phyloP scores from a whole-genome alignment of 2,329 filamentous ascomycete genomes.

The Aureobasidium vineae region DNA sequence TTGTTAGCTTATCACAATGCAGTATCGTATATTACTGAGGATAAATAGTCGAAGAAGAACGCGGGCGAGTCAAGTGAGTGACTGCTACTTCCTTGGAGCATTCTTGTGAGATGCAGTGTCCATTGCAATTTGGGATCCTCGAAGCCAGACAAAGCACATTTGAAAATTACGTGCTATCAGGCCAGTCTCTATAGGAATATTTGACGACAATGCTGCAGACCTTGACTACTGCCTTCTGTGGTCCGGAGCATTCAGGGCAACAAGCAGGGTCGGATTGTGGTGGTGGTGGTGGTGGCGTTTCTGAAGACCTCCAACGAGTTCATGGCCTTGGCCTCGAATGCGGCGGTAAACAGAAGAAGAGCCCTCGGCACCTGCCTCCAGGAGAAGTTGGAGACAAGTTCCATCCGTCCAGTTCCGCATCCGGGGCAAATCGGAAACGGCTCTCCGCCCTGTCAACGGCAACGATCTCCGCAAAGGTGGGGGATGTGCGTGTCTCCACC shows the following conservation, averaged over 20 bases:
- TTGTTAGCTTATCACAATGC: background rate
- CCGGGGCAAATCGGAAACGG: constrained; percentile 3
- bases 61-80: too few relatives aligned
- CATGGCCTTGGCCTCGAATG: background rate
- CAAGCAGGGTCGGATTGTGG: background rate
- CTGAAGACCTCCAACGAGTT: background rate
- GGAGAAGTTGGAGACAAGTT: background rate
- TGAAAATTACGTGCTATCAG: too few relatives aligned
- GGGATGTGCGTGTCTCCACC: constrained; percentile 17
- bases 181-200: too few relatives aligned
- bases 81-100: too few relatives aligned
- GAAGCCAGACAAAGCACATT: too few relatives aligned
- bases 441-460: constrained; percentile 6
- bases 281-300: background rate
- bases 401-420: constrained; percentile 3
- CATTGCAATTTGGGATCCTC: too few relatives aligned
- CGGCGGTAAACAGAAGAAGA: background rate
- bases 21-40: too few relatives aligned
- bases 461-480: constrained; percentile 1
- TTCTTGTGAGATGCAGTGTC: too few relatives aligned
- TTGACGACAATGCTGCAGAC: too few relatives aligned
- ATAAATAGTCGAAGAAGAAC: too few relatives aligned
- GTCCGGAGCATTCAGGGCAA: too few relatives aligned
- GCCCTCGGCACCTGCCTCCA: background rate
- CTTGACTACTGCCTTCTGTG: too few relatives aligned